Base-by-base conservation (phyloP, 768 basidiomycete genomes). In the Tephrocybe rancida region DNA sequence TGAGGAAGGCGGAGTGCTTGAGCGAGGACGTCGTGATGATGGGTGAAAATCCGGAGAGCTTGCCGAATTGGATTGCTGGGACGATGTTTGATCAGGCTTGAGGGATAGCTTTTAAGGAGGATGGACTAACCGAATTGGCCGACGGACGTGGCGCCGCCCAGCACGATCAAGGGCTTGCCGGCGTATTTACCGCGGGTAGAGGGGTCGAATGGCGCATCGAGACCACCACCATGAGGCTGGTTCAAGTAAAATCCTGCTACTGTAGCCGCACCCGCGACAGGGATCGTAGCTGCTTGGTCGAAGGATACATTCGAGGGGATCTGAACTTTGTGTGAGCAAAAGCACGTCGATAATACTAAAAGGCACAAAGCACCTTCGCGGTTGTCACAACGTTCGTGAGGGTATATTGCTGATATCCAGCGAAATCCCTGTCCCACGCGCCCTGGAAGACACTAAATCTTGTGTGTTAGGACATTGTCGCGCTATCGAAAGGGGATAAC, bases 1-100 rank as follows among this genome's bases (percentile, higher is more conserved):
- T 57, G 7, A 53, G 37, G 47, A 37, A 39, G 22, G 8, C 24
- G 11, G 27, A 26, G n/a, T 55, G 54, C 18, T 55, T 55, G 35
- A 13, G 1, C 3, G 76, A 75, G 16, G 76, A 68, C 0, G 76
- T 77, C 16, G 72, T 44, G 14, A 76, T 70, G 52, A 76, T 71
- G 16, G 70, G 72, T n/a, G 65, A 62, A 60, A 73, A 75, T 3
- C 73, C 74, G 2, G 73, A 70, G 42, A 71, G 44, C 35, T 55
- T 64, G 16, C 70, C 73, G 18, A 75, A 65, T n/a, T 44, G 42
- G 11, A 48, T 47, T 3, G 26, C 34, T 47, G 21, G 8, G 26
- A 2, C 22, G 4, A 29, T 3, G 9, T 38, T 24, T 10, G 6
- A 10, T 13, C 1, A 37, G 2, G 21, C 14, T 37, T 13, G 9